These are phyloP conservation scores for Athelia sp. DNA, from an alignment of 1,284 basidiomycete genomes.

Conservation along the genomic window DNA sequence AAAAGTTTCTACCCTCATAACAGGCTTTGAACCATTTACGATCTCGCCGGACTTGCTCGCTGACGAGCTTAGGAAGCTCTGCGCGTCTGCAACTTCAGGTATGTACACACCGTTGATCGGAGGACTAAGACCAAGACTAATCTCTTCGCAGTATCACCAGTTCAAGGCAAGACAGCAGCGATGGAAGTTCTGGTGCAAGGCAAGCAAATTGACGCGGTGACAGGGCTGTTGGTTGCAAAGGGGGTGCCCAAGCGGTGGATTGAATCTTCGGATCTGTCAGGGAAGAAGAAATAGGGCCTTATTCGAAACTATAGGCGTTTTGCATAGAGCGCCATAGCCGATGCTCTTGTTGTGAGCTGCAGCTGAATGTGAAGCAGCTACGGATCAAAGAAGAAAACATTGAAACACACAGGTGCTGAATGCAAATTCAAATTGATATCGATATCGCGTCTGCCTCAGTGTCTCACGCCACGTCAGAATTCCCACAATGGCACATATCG, in stretches of 20 bases:
- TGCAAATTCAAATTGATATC: too few relatives aligned
- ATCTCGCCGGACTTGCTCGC: constrained; percentile 69
- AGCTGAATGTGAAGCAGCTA: too few relatives aligned
- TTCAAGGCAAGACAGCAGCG: constrained; percentile 47
- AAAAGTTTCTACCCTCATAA: constrained; percentile 73
- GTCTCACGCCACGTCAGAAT: too few relatives aligned
- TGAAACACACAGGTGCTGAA: too few relatives aligned
- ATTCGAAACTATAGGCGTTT: too few relatives aligned
- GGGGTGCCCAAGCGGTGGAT: constrained; percentile 82
- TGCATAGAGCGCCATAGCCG: too few relatives aligned
- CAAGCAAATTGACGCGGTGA: constrained; percentile 65
- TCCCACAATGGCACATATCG: too few relatives aligned
- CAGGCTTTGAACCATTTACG: constrained; percentile 74
- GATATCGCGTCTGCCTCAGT: too few relatives aligned
- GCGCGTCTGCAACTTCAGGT: constrained; percentile 78
- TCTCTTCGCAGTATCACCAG: constrained; percentile 42
- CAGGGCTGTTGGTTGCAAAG: constrained; percentile 57
- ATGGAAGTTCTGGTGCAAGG: constrained; percentile 80
- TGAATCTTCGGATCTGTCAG: constrained; percentile 39
- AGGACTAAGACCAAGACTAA: background rate
- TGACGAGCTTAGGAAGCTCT: constrained; percentile 71
- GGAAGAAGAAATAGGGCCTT: constrained; percentile 38
- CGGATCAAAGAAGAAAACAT: too few relatives aligned
- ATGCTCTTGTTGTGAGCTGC: too few relatives aligned
- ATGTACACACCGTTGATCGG: constrained; percentile 8